These are phyloP conservation scores for Leishmania gerbilli DNA, from an alignment of 208 protist genomes.

Conservation along the genomic window DNA sequence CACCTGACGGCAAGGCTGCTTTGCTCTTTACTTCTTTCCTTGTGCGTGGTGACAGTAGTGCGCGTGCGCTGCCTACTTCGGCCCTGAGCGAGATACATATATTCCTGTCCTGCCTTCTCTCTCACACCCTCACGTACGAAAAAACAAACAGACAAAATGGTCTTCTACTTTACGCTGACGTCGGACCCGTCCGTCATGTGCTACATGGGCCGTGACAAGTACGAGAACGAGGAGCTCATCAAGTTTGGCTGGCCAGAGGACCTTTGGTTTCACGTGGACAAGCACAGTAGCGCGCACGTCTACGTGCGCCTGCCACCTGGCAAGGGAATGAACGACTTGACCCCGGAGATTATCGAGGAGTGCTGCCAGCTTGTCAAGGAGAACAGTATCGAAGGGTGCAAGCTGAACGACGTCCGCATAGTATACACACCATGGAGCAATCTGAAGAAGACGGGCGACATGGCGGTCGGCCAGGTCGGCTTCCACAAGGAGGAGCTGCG, in stretches of 20 bases:
- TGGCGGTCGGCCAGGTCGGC: slow-evolving; percentile 96
- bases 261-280: slow-evolving; percentile 99
- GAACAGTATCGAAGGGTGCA: slow-evolving; percentile 97
- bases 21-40: not conserved
- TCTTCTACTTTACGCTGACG: slow-evolving; percentile 92
- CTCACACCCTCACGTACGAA: not conserved
- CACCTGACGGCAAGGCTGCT: not conserved
- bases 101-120: not conserved
- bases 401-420: slow-evolving; percentile 90
- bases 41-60: not conserved
- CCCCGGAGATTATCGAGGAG: slow-evolving; percentile 94
- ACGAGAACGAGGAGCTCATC: slow-evolving; percentile 99
- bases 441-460: slow-evolving; percentile 96
- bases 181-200: slow-evolving; percentile 90
- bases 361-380: slow-evolving; percentile 97
- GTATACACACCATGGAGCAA: slow-evolving; percentile 98
- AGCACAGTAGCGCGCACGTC: slow-evolving; percentile 97
- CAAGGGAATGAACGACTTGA: slow-evolving; percentile 92
- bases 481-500: slow-evolving; percentile 93
- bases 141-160: slow-evolving; percentile 52
- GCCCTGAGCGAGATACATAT: not conserved
- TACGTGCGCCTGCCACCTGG: slow-evolving; percentile 95
- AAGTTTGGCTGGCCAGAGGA: slow-evolving; percentile 97
- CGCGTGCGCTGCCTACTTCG: not conserved
- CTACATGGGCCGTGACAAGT: slow-evolving; percentile 99